Evolutionary conservation across 164 flowering plant species (phyloP), one percentile per base, ranked within the genome.

Genomic region (Vitis labrusca): DNA sequence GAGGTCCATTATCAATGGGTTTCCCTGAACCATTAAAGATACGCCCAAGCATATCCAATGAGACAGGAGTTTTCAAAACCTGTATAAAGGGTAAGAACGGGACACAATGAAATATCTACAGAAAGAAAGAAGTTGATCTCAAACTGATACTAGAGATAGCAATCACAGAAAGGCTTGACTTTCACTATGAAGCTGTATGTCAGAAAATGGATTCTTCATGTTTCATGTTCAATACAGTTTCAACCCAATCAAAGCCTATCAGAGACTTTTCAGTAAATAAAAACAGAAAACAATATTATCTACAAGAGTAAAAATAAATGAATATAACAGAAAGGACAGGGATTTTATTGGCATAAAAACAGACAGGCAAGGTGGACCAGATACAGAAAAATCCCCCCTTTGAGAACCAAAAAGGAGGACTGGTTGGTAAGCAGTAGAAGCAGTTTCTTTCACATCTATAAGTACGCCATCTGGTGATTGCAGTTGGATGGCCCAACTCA

Each of bases 11-110:
- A 79, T 96, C 98, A 77, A 93, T 96, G 50, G 98, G 98, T 77
- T 92, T 95, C 50, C 99, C 99, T 63, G 99, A 96, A 63, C 99
- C 99, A 83, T 96, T 93, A 75, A 96, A 96, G 55, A 96, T 93
- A 67, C 98, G 98, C 32, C 99, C 99, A 81, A 96, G 97, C 98
- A 96, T 93, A 76, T 96, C 97, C 86, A 87, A 50, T 32, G 98
- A 93, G 61, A 96, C 99, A 54, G 99, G 99, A 62, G 99, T 96
- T 81, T 93, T 96, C 76, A 96, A 68, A 73, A 93, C 99, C 99
- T 96, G 84, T 49, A 76, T 23, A 61, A 67, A 10, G 1, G 5
- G 59, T 15, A 63, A 29, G 16, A 27, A 69, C 9, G 16, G 51
- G 17, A 57, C 59, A 19, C 11, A 17, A 61, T 30, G 57, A 44